Conservation (phyloP, 192 early-diverging fungal species). For the Chytriomyces sp. region DNA sequence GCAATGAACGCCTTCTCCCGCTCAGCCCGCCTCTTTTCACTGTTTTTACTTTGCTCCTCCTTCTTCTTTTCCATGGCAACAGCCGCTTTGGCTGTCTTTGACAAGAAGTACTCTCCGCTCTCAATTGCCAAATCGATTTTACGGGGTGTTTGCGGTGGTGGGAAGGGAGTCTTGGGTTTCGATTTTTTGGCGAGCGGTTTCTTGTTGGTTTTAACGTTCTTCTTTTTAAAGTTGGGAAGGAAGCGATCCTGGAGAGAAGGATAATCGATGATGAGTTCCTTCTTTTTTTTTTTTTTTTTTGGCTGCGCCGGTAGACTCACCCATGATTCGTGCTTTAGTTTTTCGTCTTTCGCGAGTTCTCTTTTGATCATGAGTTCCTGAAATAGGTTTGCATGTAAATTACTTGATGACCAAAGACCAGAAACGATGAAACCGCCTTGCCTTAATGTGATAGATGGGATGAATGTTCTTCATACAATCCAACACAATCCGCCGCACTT, state of each 20-base stretch:
- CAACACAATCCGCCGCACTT: constrained; percentile 85
- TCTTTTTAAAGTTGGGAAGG: constrained; percentile 94
- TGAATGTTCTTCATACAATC: constrained; percentile 99
- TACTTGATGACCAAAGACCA: neutral
- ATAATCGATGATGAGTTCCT: too few relatives aligned
- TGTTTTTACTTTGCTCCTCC: constrained; percentile 71
- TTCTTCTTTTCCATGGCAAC: constrained; percentile 71
- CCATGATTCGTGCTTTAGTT: constrained; percentile 92
- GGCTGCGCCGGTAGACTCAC: neutral
- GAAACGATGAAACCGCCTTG: too few relatives aligned
- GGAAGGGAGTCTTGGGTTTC: constrained; percentile 87
- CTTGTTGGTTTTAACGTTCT: constrained; percentile 65
- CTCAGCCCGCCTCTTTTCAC: constrained; percentile 70
- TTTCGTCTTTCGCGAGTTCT: constrained; percentile 95
- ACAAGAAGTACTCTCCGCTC: constrained; percentile 95
- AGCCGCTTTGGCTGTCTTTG: constrained; percentile 43
- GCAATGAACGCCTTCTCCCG: constrained; percentile 73
- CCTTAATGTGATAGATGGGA: constrained; percentile 98
- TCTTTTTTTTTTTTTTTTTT: too few relatives aligned
- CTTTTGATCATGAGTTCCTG: constrained; percentile 98
- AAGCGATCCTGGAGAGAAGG: constrained; percentile 72
- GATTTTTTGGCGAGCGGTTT: constrained; percentile 78
- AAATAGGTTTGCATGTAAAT: constrained; percentile 8
- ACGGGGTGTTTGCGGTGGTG: constrained; percentile 79
- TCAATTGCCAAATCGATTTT: constrained; percentile 92